Percentiles rank a stretch among this genome's conserved stretches.
phyloP scores from a whole-genome alignment of 768 basidiomycete genomes.

The Plicaturopsis crispa region DNA sequence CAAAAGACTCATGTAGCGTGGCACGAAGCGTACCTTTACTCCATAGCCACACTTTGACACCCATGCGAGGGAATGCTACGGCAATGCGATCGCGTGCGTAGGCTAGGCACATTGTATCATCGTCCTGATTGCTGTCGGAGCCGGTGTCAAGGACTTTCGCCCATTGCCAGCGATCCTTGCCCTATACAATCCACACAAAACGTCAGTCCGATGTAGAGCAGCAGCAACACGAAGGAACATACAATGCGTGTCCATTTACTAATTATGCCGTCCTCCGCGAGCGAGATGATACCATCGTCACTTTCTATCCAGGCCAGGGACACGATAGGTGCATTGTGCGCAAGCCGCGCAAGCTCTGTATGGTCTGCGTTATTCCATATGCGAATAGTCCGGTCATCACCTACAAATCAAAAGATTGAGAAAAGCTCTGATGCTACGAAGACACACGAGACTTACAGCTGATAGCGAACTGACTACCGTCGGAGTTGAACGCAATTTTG shows the following conservation, averaged over 20 bases:
- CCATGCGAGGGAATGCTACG: constrained; percentile 48
- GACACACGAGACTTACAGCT: constrained; percentile 34
- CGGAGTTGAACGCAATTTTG: constrained; percentile 41
- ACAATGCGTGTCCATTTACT: constrained; percentile 54
- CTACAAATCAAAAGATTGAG: constrained; percentile 20
- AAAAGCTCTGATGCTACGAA: constrained; percentile 3
- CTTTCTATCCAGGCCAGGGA: constrained; percentile 54
- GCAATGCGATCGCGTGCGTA: constrained; percentile 52
- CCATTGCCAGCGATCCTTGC: constrained; percentile 47
- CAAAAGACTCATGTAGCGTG: neutral
- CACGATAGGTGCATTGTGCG: constrained; percentile 41
- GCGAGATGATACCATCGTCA: constrained; percentile 47
- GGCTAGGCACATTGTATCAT: constrained; percentile 44
- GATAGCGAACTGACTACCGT: constrained; percentile 50
- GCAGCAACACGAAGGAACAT: too few relatives aligned
- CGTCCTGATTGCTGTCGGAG: constrained; percentile 19
- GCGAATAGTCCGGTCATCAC: constrained; percentile 52
- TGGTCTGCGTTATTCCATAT: constrained; percentile 47
- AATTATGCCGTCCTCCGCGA: constrained; percentile 49
- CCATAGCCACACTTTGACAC: constrained; percentile 62
- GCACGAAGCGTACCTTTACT: constrained; percentile 34
- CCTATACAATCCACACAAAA: constrained; percentile 19
- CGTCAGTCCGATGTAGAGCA: too few relatives aligned
- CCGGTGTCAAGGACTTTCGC: constrained; percentile 46
- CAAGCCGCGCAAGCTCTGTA: constrained; percentile 48